These are phyloP conservation scores for Austroboletus eburneus DNA, from an alignment of 768 basidiomycete genomes.

Conservation along the genomic window DNA sequence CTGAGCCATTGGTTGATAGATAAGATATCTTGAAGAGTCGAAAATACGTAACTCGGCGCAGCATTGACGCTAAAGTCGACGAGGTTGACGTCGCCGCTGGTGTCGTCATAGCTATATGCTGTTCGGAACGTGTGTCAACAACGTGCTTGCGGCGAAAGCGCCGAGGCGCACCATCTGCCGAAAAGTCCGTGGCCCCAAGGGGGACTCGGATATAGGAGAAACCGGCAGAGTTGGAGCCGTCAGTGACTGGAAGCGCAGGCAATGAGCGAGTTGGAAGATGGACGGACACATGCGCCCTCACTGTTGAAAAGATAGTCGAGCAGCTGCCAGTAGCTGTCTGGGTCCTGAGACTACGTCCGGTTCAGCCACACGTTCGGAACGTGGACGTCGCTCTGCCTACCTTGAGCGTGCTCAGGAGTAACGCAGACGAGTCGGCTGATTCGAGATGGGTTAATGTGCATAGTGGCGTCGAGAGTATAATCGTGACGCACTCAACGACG, in stretches of 20 bases:
- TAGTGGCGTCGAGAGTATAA: neutral
- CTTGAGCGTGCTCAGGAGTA: constrained; percentile 60
- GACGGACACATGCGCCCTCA: constrained; percentile 2
- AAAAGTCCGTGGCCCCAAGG: constrained; percentile 73
- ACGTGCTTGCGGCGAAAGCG: neutral
- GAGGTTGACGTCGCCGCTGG: constrained; percentile 57
- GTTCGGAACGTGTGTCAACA: constrained; percentile 2
- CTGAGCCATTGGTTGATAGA: constrained; percentile 50
- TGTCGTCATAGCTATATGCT: constrained; percentile 68
- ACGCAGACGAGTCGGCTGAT: constrained; percentile 69
- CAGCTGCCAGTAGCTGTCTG: constrained; percentile 55
- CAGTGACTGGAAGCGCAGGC: constrained; percentile 37
- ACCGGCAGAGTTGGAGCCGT: constrained; percentile 60
- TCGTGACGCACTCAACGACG: constrained; percentile 48
- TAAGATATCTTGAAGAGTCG: constrained; percentile 59
- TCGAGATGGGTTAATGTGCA: constrained; percentile 1
- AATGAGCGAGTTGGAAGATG: neutral
- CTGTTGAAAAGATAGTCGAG: constrained; percentile 55
- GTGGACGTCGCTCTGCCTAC: constrained; percentile 27
- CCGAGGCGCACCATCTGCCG: constrained; percentile 42
- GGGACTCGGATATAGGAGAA: constrained; percentile 67
- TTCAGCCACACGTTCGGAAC: constrained; percentile 1
- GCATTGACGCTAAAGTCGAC: constrained; percentile 51
- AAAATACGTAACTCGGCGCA: constrained; percentile 60
- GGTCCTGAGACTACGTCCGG: constrained; percentile 31